phyloP scores from a whole-genome alignment of 306 rosid species.

The Cucurbita pepo region DNA sequence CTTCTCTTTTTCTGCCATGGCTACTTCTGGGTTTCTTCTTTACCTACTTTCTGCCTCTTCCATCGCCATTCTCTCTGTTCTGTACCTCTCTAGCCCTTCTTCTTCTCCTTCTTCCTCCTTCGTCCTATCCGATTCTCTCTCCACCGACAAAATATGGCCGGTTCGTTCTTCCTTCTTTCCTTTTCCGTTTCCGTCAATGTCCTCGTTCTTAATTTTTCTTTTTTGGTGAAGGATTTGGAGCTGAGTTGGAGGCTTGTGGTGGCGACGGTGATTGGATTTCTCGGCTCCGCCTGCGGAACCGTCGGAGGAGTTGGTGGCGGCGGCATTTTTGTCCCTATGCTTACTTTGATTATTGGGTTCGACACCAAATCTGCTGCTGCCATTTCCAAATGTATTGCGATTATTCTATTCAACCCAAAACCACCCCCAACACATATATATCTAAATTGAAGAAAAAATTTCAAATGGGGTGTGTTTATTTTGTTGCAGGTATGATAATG shows the following conservation, averaged over 20 bases:
- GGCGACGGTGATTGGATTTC: slow-evolving; percentile 67
- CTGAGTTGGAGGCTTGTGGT: slow-evolving; percentile 48
- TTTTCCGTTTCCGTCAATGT: not conserved
- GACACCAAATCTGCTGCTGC: slow-evolving; percentile 95
- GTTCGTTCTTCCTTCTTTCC: slow-evolving; percentile 16
- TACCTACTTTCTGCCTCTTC: slow-evolving; percentile 51
- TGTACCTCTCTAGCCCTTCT: slow-evolving; percentile 17
- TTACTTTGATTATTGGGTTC: slow-evolving; percentile 69
- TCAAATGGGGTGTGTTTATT: not conserved
- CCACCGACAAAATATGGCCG: slow-evolving; percentile 42
- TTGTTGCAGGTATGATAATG: slow-evolving; percentile 72
- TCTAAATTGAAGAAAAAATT: not conserved
- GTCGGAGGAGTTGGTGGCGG: slow-evolving; percentile 98
- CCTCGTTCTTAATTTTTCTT: not conserved
- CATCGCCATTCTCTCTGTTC: slow-evolving; percentile 31
- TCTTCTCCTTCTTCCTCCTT: not conserved
- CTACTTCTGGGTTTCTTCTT: slow-evolving; percentile 29
- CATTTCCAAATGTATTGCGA: slow-evolving; percentile 58
- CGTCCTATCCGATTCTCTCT: not conserved
- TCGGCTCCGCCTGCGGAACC: slow-evolving; percentile 86
- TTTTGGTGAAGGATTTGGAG: slow-evolving; percentile 40
- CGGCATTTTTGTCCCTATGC: slow-evolving; percentile 95
- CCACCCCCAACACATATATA: not conserved
- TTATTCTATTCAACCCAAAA: not conserved
- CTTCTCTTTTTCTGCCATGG: slow-evolving; percentile 11